Base-by-base conservation (phyloP, 2,329 filamentous ascomycete genomes). In the Clonostachys rhizophaga region DNA sequence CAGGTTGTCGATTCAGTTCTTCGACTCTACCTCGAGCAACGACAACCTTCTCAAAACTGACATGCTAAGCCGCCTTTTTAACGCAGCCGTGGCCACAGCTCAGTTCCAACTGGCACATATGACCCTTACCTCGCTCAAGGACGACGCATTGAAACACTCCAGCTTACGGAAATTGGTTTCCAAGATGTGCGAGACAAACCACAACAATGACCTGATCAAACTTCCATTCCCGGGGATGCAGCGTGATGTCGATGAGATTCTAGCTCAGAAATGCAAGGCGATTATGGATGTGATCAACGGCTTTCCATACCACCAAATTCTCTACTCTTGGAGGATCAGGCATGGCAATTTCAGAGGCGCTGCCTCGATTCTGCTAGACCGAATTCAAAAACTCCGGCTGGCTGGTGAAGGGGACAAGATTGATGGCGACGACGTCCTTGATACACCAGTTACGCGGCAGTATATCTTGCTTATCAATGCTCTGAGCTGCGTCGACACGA, bases 391-490 rank as follows among this genome's bases (percentile, higher is more conserved):
- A 62, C 71, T 87, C 14, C 74, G 76, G 50, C 69, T 72, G 24
- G 72, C 79, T 0, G 79, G 81, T 20, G 78, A 83, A 52, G 80
- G 78, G 4, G 79, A 85, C 50, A 75, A 72, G 51, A 65, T 78
- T n/a, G 56, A 69, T 2, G 70, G 70, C 5, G 76, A 76, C 16
- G 81, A 84, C 51, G 72, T 74, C 5, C 69, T 83, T 11, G 82
- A 86, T 55, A 86, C 82, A 1, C 74, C 76, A 1, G 76, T 88
- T 34, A 83, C 86, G 42, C 81, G 87, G 55, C 86, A 89, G 58
- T 94, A 95, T 58, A 72, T 97, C n/a, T 78, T 91, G 51, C 79
- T 99, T 41, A 95, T 99, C 70, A 99, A 99, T 63, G 86, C 90
- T 1, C 74, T 99, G 50, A 89, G 87, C 54, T 96, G 90, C 53